These are phyloP conservation scores for Closterium sp. DNA, from an alignment of 139 green algal species.

Conservation along the genomic window DNA sequence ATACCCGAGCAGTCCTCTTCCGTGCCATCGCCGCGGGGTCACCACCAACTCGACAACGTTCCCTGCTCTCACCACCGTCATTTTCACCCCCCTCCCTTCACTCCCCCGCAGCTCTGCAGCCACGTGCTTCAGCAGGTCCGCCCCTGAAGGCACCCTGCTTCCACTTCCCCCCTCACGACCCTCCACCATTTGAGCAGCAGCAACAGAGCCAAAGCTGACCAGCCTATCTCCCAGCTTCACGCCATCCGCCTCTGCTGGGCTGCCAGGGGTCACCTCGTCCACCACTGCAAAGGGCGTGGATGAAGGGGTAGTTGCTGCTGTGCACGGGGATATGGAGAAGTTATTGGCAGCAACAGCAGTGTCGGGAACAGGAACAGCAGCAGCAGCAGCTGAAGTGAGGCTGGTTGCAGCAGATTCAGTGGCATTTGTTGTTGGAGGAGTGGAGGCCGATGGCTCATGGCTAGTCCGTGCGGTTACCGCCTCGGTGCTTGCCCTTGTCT, in stretches of 20 bases:
- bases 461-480: too few relatives aligned
- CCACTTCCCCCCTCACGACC: not conserved
- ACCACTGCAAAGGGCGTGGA: conserved; percentile 71
- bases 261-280: conserved; percentile 69
- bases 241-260: conserved; percentile 66
- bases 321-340: too few relatives aligned
- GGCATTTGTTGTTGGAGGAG: not conserved
- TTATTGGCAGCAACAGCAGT: not conserved
- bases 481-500: not conserved
- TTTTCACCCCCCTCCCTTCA: conserved; percentile 56
- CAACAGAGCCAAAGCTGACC: conserved; percentile 57
- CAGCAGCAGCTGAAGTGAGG: not conserved
- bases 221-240: conserved; percentile 68
- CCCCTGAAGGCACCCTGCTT: not conserved
- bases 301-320: not conserved
- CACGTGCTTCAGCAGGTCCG: conserved; percentile 45
- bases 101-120: conserved; percentile 45
- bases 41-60: conserved; percentile 55
- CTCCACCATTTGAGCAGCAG: not conserved
- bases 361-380: too few relatives aligned
- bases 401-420: not conserved
- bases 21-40: conserved; percentile 64
- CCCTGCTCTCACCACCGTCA: conserved; percentile 66
- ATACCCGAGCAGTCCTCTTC: conserved; percentile 73
- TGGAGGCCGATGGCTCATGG: not conserved